Percentiles rank a stretch among this genome's conserved stretches.
phyloP scores from a whole-genome alignment of 75 land plant genomes.

The Adiantum capillusveneris region DNA sequence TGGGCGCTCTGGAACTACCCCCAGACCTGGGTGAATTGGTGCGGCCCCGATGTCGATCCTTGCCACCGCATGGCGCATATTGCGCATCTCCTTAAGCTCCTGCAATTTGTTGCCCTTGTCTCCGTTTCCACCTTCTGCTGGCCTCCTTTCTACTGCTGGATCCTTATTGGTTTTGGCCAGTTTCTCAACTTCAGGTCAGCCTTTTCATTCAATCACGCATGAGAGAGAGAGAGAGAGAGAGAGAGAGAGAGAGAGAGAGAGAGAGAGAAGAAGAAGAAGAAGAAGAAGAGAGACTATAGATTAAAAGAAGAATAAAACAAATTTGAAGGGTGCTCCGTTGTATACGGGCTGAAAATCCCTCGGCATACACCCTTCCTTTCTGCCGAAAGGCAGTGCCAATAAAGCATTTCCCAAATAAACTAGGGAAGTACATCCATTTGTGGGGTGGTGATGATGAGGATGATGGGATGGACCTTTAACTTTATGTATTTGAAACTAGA shows the following conservation, averaged over 20 bases:
- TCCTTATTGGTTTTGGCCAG: constrained; percentile 57
- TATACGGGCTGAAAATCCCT: too few species aligned
- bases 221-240: neutral
- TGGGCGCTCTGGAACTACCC: constrained; percentile 69
- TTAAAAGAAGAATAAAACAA: too few species aligned
- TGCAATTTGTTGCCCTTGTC: constrained; percentile 55
- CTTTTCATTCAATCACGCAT: neutral
- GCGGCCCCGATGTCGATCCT: constrained; percentile 49
- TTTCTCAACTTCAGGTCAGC: constrained; percentile 69
- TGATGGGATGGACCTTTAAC: too few species aligned
- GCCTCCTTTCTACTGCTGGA: constrained; percentile 43
- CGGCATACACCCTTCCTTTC: too few species aligned
- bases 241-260: neutral
- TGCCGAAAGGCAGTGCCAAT: too few species aligned
- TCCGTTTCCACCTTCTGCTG: constrained; percentile 41
- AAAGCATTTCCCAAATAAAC: too few species aligned
- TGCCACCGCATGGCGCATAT: constrained; percentile 62
- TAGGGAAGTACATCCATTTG: too few species aligned
- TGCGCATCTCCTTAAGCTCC: constrained; percentile 49
- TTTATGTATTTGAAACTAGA: too few species aligned
- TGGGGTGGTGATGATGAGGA: too few species aligned
- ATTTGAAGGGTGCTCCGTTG: too few species aligned
- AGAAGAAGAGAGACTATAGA: neutral
- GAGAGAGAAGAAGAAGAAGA: neutral
- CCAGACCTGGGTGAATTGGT: constrained; percentile 52